Percentiles rank a stretch among this genome's conserved stretches.
These are phyloP conservation scores for Catenaria anguillulae DNA, from an alignment of 371 early-diverging fungal genomes.

Conservation along the genomic window DNA sequence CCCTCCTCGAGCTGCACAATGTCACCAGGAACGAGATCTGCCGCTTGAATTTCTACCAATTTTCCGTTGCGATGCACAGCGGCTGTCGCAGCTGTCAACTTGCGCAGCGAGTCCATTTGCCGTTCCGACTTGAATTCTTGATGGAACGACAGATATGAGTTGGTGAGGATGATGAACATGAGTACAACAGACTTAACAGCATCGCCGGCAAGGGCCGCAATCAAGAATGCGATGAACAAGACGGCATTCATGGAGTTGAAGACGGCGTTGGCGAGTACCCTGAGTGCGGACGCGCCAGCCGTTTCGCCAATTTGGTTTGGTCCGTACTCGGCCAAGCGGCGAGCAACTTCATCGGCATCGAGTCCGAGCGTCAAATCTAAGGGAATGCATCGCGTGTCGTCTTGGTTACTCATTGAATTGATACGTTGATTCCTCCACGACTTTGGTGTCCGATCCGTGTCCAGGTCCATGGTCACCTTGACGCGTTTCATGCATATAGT, in stretches of 20 bases:
- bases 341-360: slow-evolving; percentile 28
- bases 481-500: no score
- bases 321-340: slow-evolving; percentile 47
- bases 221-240: slow-evolving; percentile 38
- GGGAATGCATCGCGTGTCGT: no score
- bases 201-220: slow-evolving; percentile 39
- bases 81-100: slow-evolving; percentile 44
- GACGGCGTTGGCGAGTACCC: slow-evolving; percentile 61
- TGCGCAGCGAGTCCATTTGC: slow-evolving; percentile 41
- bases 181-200: slow-evolving; percentile 50
- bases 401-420: no score
- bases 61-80: slow-evolving; percentile 54
- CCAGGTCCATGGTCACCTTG: no score
- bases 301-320: slow-evolving; percentile 52
- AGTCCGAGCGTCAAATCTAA: slow-evolving; percentile 44
- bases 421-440: no score
- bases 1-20: slow-evolving; percentile 65
- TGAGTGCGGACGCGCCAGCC: slow-evolving; percentile 41
- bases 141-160: slow-evolving; percentile 45
- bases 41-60: slow-evolving; percentile 41
- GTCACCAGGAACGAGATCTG: slow-evolving; percentile 76
- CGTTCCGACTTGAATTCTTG: slow-evolving; percentile 51
- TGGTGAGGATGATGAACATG: slow-evolving; percentile 51
- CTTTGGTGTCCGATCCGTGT: no score
- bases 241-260: slow-evolving; percentile 75